These are phyloP conservation scores for Mycena filopes DNA, from an alignment of 768 basidiomycete genomes.

Conservation along the genomic window DNA sequence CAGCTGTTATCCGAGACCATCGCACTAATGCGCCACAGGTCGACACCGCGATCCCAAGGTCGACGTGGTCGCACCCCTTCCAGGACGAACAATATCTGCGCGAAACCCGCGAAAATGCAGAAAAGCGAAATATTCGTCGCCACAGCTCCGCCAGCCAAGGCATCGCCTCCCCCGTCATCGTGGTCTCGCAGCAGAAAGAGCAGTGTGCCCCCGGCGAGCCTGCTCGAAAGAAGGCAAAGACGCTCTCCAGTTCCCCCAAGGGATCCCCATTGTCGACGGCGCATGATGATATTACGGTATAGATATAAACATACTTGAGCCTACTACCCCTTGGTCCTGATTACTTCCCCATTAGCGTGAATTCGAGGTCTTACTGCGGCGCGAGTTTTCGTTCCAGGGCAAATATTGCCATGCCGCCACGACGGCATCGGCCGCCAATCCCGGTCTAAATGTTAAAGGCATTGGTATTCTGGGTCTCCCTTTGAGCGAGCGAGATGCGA, in stretches of 20 bases:
- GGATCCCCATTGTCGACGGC: not conserved
- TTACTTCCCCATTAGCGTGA: conserved; percentile 18
- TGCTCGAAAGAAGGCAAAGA: conserved; percentile 20
- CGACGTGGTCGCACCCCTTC: conserved; percentile 33
- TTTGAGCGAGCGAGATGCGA: conserved; percentile 32
- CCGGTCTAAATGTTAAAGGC: conserved; percentile 30
- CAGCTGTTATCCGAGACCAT: not conserved
- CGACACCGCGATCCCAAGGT: conserved; percentile 26
- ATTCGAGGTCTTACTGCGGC: conserved; percentile 28
- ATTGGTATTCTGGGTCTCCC: conserved; percentile 32
- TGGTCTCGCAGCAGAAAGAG: conserved; percentile 15
- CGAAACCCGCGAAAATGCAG: conserved; percentile 28
- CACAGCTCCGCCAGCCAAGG: conserved; percentile 33
- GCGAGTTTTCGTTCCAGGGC: conserved; percentile 33
- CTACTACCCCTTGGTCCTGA: not conserved
- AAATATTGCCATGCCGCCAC: conserved; percentile 33
- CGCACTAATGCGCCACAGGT: conserved; percentile 25
- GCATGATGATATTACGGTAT: conserved; percentile 27
- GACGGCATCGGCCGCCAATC: conserved; percentile 30
- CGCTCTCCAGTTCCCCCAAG: conserved; percentile 18
- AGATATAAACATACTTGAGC: not conserved
- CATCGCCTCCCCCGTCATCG: conserved; percentile 31
- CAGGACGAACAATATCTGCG: conserved; percentile 32
- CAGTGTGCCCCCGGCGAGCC: conserved; percentile 23
- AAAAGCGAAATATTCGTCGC: conserved; percentile 27